A percentile compares a stretch with the other conserved stretches of the same genome.
These are phyloP conservation scores for Fusarium sp. DNA, from an alignment of 2,329 filamentous ascomycete genomes.

Conservation along the genomic window DNA sequence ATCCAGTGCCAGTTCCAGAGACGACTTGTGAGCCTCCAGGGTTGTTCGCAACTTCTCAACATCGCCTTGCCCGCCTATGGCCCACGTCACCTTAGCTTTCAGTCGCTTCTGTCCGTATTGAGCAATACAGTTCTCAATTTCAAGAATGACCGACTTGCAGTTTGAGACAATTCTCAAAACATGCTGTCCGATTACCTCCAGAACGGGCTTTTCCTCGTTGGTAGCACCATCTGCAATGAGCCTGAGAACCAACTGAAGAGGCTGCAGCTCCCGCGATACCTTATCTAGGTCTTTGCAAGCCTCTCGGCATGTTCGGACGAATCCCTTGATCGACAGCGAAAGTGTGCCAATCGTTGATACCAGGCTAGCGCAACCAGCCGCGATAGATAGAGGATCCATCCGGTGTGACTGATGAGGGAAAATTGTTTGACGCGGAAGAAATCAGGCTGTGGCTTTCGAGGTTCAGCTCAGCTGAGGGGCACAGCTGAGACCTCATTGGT, in stretches of 20 bases:
- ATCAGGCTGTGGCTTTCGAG: not conserved
- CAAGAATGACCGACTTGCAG: slow-evolving; percentile 1
- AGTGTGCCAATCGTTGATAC: slow-evolving; percentile 6
- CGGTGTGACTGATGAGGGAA: not conserved
- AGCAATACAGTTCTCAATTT: slow-evolving; percentile 3
- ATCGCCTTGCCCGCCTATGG: slow-evolving; percentile 8
- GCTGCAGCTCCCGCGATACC: slow-evolving; percentile 26
- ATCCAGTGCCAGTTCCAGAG: slow-evolving; percentile 11
- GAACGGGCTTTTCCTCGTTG: slow-evolving; percentile 2
- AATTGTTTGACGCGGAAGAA: not conserved
- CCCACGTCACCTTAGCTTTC: slow-evolving; percentile 9
- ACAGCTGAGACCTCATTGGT: not conserved
- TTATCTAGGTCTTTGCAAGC: slow-evolving; percentile 24
- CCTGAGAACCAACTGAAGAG: slow-evolving; percentile 19
- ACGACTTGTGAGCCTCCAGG: slow-evolving; percentile 25
- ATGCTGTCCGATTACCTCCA: slow-evolving; percentile 1
- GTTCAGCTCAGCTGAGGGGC: not conserved
- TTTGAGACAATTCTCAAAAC: slow-evolving; percentile 6
- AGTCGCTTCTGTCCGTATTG: slow-evolving; percentile 5
- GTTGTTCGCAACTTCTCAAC: slow-evolving; percentile 12
- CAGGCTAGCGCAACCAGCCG: slow-evolving; percentile 21
- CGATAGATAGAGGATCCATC: slow-evolving; percentile 28
- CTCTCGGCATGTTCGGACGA: slow-evolving; percentile 26
- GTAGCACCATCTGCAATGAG: slow-evolving; percentile 24
- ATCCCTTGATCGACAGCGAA: not conserved